Conservation (phyloP, 2,329 filamentous ascomycete species). For the Pleurostoma richardsiae region DNA sequence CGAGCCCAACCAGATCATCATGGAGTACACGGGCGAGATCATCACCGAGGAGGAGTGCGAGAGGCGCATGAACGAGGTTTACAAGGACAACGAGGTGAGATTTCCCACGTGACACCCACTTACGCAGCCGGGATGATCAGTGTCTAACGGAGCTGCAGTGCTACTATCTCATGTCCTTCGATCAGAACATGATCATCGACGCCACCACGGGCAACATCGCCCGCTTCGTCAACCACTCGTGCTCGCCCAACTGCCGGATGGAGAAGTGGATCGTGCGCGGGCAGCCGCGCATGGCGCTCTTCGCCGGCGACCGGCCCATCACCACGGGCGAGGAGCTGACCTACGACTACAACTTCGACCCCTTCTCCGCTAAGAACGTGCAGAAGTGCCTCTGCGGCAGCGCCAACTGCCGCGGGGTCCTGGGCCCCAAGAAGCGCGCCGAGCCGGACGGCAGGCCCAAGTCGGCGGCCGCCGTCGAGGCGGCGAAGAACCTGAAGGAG, state of each 20-base stretch:
- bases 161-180: conserved; percentile 98
- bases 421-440: conserved; percentile 56
- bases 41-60: conserved; percentile 94
- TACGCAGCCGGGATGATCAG: background rate
- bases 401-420: conserved; percentile 57
- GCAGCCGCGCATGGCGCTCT: conserved; percentile 92
- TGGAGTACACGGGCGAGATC: conserved; percentile 97
- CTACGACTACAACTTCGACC: conserved; percentile 80
- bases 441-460: conserved; percentile 5
- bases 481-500: conserved; percentile 14
- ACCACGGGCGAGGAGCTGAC: conserved; percentile 94
- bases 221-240: conserved; percentile 97
- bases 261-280: conserved; percentile 95
- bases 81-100: conserved; percentile 86
- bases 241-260: conserved; percentile 94
- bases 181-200: conserved; percentile 98
- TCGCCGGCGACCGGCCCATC: conserved; percentile 84
- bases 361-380: conserved; percentile 64
- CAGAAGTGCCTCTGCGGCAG: conserved; percentile 62
- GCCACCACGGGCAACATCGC: conserved; percentile 94
- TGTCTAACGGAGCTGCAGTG: conserved; percentile 48
- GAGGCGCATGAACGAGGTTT: conserved; percentile 84
- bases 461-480: conserved; percentile 13
- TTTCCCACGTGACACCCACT: background rate
- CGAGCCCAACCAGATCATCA: conserved; percentile 86